Percentiles rank a stretch among this genome's conserved stretches.
Conservation (phyloP, 371 early-diverging fungal genomes). For the Choanephora cucurbitarum region DNA sequence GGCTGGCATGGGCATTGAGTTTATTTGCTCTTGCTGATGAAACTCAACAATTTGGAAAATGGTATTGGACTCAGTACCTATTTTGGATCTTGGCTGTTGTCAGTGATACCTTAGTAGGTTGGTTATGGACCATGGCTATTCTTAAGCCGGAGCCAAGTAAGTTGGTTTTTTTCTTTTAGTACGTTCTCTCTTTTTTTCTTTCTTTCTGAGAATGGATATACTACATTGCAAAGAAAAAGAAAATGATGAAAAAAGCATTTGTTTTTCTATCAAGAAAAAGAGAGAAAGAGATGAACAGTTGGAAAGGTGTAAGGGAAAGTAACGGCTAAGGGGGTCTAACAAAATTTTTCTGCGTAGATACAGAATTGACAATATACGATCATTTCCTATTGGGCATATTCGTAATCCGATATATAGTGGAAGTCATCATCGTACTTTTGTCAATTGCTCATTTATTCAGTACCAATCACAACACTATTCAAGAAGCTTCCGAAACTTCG, state of each 20-base stretch:
- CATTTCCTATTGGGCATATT: slow-evolving; percentile 29
- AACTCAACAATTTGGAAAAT: slow-evolving; percentile 30
- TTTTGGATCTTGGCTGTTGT: slow-evolving; percentile 33
- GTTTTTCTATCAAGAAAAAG: too few species aligned
- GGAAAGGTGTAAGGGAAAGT: too few species aligned
- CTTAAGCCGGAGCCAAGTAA: slow-evolving; percentile 35
- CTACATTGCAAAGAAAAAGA: too few species aligned
- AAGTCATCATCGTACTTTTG: slow-evolving; percentile 18
- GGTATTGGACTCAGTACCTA: slow-evolving; percentile 43
- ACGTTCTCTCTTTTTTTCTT: too few species aligned
- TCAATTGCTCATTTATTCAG: slow-evolving; percentile 33
- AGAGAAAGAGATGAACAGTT: too few species aligned
- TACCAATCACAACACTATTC: neutral
- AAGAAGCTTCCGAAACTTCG: slow-evolving; percentile 4
- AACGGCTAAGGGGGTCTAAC: too few species aligned
- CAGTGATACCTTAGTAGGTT: slow-evolving; percentile 36
- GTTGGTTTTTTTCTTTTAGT: neutral
- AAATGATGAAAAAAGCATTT: too few species aligned
- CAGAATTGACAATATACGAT: slow-evolving; percentile 37
- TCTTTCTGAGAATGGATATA: neutral
- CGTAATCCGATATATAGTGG: slow-evolving; percentile 32
- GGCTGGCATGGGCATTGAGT: slow-evolving; percentile 33
- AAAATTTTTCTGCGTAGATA: slow-evolving; percentile 21
- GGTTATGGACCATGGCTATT: slow-evolving; percentile 41
- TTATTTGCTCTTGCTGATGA: slow-evolving; percentile 28